Percentiles rank a stretch among this genome's conserved stretches.
Evolutionary conservation across 169 alveolate genomes (phyloP).

Genomic region (Cyclospora cayetanensis): DNA sequence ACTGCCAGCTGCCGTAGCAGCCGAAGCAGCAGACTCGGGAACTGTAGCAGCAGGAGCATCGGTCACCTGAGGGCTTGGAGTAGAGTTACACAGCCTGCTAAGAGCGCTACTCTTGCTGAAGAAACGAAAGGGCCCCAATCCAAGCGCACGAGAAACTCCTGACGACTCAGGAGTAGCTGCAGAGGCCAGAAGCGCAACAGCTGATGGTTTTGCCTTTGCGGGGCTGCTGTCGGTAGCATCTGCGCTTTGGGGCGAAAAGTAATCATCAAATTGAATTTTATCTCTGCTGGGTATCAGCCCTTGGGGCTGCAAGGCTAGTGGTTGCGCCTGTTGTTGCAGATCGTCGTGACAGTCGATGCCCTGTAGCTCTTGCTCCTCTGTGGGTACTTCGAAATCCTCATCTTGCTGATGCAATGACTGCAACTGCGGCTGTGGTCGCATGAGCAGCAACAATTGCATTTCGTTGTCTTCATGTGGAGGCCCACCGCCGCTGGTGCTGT

Average conservation of each 20-base stretch:
- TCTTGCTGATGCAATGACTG: background rate
- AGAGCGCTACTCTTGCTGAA: background rate
- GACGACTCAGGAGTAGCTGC: background rate
- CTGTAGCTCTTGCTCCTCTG: background rate
- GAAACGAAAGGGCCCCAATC: background rate
- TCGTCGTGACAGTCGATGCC: background rate
- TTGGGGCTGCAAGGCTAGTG: conserved; percentile 31
- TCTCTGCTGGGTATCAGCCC: background rate
- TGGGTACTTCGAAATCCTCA: conserved; percentile 30
- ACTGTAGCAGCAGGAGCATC: background rate
- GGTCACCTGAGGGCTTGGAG: background rate
- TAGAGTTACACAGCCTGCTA: background rate
- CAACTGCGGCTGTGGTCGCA: background rate
- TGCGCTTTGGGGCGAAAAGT: conserved; percentile 4
- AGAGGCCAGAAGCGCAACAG: background rate
- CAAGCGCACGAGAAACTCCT: background rate
- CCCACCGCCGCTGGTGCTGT: background rate
- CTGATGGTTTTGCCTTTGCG: background rate
- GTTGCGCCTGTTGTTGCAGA: background rate
- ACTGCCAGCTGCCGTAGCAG: background rate
- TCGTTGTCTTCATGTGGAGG: background rate
- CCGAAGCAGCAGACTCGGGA: background rate
- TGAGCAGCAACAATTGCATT: conserved; percentile 7
- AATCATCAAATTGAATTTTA: background rate
- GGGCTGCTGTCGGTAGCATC: conserved; percentile 10